Percentiles rank a stretch among this genome's conserved stretches.
Conservation (phyloP, 176 grass and related monocot species). For the Oryza glumipatula region DNA sequence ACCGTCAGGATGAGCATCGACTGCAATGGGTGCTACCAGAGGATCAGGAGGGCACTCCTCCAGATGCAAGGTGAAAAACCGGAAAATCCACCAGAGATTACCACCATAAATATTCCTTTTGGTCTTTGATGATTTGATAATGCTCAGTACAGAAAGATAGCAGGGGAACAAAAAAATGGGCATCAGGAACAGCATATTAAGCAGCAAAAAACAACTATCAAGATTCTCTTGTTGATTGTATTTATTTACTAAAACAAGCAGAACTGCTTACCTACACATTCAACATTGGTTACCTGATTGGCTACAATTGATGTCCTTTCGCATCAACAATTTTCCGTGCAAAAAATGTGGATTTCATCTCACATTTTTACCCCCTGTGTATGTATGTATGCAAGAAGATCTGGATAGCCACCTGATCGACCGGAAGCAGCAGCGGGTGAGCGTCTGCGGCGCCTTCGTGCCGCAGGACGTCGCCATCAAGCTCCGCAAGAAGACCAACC, state of each 20-base stretch:
- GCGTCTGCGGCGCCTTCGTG: constrained; percentile 55
- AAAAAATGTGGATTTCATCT: too few species aligned
- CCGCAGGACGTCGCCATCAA: constrained; percentile 86
- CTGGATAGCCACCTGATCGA: constrained; percentile 75
- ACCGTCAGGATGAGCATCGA: constrained; percentile 90
- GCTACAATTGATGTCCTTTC: too few species aligned
- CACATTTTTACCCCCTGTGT: not conserved
- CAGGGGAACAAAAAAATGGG: too few species aligned
- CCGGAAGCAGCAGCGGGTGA: constrained; percentile 67
- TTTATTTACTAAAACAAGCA: too few species aligned
- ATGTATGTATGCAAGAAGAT: constrained; percentile 21
- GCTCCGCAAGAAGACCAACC: constrained; percentile 73
- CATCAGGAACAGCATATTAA: not conserved
- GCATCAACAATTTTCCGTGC: too few species aligned
- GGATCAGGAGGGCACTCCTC: constrained; percentile 73
- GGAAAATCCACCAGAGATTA: not conserved
- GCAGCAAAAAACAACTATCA: not conserved
- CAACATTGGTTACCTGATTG: too few species aligned
- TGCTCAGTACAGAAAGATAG: too few species aligned
- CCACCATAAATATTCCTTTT: too few species aligned
- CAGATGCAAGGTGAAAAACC: constrained; percentile 68
- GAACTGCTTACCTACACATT: too few species aligned
- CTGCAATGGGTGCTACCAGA: constrained; percentile 94
- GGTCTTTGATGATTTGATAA: too few species aligned
- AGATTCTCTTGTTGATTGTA: not conserved